Evolutionary conservation across 2,329 filamentous ascomycete genomes (phyloP), one percentile per base, ranked within the genome.

Genomic region (Metarhizium humberi): DNA sequence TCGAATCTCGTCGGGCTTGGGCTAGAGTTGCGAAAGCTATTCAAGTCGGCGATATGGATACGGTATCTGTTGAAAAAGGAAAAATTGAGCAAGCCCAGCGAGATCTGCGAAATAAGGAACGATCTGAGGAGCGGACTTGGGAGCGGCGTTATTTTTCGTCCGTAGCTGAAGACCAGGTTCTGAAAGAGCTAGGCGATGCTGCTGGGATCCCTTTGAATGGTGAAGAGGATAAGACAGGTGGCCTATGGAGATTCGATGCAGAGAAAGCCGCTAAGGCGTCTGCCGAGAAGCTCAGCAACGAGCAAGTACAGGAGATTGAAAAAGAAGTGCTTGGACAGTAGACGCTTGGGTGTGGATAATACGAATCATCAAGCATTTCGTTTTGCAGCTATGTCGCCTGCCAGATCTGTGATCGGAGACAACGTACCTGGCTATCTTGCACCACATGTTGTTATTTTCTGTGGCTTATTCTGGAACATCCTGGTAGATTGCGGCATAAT

Each of bases 31-130:
- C 90, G 0, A 81, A 82, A 34, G 90, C 86, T 50, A 94, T 97
- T 63, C 78, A 82, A 55, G 82, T 80, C 61, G 88, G 90, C 56
- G 90, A 96, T 69, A 90, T 96, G 81, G 90, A 96, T 62, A 75
- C 80, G 4, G 90, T 90, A 0, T 84, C 84, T 2, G 67, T 73
- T 14, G 89, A 95, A 68, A 97, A 97, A 77, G 81, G 81, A 56
- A 89, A 90, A 71, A 95, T 97, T 60, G 94, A 97, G 72, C 89
- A 90, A 62, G 84, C 86, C 40, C 92, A 97, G 76, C 84, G 89
- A 81, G 70, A 78, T 84, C 66, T 76, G 73, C 84, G 92, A 60
- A 81, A 82, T 67, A 77, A 82, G 65, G 92, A 96, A 69, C 83
- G 82, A 64, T 78, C 80, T n/a, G 88, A 91, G 62, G 85, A 85